These are phyloP conservation scores for Xylaria sp. DNA, from an alignment of 2,329 filamentous ascomycete genomes.

Conservation along the genomic window DNA sequence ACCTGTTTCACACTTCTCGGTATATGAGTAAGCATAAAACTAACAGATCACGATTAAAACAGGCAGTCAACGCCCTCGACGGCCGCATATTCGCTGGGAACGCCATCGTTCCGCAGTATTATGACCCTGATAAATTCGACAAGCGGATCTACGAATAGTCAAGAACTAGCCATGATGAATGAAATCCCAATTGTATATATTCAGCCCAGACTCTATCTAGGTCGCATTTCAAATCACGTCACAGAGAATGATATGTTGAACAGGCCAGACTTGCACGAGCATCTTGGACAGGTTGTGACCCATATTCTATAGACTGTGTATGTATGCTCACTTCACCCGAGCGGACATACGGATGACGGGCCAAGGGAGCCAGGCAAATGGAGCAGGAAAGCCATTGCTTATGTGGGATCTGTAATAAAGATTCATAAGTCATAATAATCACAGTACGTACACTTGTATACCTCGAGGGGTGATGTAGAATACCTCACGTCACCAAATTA, in stretches of 20 bases:
- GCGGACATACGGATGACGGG: neutral
- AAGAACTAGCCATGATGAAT: neutral
- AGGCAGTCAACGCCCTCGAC: constrained; percentile 91
- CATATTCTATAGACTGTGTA: neutral
- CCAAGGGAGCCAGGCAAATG: neutral
- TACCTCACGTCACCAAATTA: neutral
- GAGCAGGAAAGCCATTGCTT: no score
- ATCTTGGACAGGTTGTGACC: neutral
- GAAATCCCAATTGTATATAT: neutral
- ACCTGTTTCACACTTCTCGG: constrained; percentile 6
- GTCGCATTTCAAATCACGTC: neutral
- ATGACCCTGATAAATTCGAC: constrained; percentile 84
- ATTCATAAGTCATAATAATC: neutral
- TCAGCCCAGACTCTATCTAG: neutral
- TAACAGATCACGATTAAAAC: constrained; percentile 11
- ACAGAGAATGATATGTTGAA: neutral
- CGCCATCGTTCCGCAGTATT: constrained; percentile 82
- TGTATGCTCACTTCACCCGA: neutral
- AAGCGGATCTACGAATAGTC: constrained; percentile 63
- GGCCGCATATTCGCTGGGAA: constrained; percentile 91
- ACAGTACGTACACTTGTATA: neutral
- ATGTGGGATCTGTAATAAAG: neutral
- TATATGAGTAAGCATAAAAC: neutral
- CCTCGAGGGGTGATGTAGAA: neutral
- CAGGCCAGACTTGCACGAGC: no score